Percentiles rank a stretch among this genome's conserved stretches.
phyloP scores from a whole-genome alignment of 1,284 basidiomycete genomes.

The Malassezia sp. region DNA sequence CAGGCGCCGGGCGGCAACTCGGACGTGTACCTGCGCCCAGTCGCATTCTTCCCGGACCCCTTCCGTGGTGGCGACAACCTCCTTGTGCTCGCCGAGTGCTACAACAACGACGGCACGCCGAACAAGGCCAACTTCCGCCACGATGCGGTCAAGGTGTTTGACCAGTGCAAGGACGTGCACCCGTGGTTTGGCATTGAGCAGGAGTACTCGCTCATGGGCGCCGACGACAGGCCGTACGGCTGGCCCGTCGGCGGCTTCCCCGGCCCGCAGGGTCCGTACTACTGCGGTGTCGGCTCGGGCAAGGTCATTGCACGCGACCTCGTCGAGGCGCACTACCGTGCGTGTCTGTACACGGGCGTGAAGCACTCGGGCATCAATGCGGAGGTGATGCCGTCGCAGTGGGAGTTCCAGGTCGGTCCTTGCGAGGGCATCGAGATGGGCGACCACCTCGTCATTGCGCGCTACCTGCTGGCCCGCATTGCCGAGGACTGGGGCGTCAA shows the following conservation, averaged over 20 bases:
- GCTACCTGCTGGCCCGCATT: conserved; percentile 42
- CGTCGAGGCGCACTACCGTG: conserved; percentile 95
- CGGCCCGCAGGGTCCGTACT: conserved; percentile 97
- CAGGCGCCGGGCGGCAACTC: conserved; percentile 68
- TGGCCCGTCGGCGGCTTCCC: conserved; percentile 92
- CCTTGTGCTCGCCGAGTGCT: conserved; percentile 63
- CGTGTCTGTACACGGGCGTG: conserved; percentile 87
- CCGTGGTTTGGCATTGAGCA: conserved; percentile 99
- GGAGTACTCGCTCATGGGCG: conserved; percentile 95
- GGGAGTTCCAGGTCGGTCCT: conserved; percentile 99
- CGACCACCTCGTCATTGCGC: conserved; percentile 54
- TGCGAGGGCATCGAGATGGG: conserved; percentile 97
- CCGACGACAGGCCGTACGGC: conserved; percentile 78
- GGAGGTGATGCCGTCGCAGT: conserved; percentile 99
- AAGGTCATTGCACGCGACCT: conserved; percentile 97
- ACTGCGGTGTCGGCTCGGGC: conserved; percentile 98
- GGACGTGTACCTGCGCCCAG: conserved; percentile 94
- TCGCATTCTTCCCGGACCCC: conserved; percentile 94
- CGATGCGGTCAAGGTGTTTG: conserved; percentile 40
- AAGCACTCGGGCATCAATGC: conserved; percentile 99
- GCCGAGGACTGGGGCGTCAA: conserved; percentile 98
- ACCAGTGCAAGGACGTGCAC: conserved; percentile 42
- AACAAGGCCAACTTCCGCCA: conserved; percentile 80
- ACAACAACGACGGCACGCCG: conserved; percentile 97
- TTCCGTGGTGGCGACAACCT: conserved; percentile 81